Conservation (phyloP, 2,329 filamentous ascomycete genomes). For the Neonectria coccinea region DNA sequence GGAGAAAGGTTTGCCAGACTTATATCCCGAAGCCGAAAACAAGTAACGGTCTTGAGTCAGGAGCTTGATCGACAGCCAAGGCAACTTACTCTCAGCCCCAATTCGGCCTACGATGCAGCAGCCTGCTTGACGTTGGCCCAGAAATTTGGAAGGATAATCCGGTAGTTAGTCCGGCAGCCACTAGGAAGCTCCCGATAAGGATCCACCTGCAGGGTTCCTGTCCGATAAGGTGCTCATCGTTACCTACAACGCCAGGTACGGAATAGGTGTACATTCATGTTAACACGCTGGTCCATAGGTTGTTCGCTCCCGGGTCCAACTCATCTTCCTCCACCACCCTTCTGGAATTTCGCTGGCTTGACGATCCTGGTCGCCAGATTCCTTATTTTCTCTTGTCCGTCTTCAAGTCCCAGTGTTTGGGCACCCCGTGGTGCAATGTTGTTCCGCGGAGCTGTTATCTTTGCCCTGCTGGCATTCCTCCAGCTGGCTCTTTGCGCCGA, state of each 20-base stretch:
- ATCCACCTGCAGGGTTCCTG: conserved; percentile 24
- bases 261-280: conserved; percentile 39
- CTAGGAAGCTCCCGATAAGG: conserved; percentile 40
- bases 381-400: conserved; percentile 4
- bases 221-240: conserved; percentile 33
- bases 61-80: conserved; percentile 9
- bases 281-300: conserved; percentile 50
- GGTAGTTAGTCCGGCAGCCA: conserved; percentile 37
- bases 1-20: background rate
- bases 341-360: conserved; percentile 13
- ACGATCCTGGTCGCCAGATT: conserved; percentile 18
- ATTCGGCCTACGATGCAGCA: conserved; percentile 14
- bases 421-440: conserved; percentile 59
- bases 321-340: conserved; percentile 24
- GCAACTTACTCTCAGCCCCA: conserved; percentile 22
- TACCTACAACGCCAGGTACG: conserved; percentile 33
- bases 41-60: conserved; percentile 6
- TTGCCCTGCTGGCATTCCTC: conserved; percentile 64
- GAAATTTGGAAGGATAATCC: conserved; percentile 40
- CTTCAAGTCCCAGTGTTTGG: conserved; percentile 29
- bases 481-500: conserved; percentile 70
- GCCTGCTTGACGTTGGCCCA: conserved; percentile 18
- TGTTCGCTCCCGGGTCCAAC: conserved; percentile 11
- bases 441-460: conserved; percentile 61
- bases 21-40: background rate